A percentile compares a stretch with the other conserved stretches of the same genome.
These are phyloP conservation scores for Mycoemilia scoparia DNA, from an alignment of 192 early-diverging fungal species.

Conservation along the genomic window DNA sequence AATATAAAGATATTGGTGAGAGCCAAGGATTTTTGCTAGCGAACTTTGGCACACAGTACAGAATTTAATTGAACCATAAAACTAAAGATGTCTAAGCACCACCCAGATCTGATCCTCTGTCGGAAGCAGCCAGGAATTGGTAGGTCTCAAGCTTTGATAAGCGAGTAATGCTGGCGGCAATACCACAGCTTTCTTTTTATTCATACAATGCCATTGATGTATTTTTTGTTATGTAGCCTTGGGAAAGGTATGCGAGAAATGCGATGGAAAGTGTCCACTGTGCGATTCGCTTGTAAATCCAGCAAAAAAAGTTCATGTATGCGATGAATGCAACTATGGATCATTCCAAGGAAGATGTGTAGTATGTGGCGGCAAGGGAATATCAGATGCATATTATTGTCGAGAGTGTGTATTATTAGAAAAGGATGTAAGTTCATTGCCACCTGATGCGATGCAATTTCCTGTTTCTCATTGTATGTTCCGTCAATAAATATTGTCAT, in stretches of 20 bases:
- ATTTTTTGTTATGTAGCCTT: constrained; percentile 11
- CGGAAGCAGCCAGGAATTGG: constrained; percentile 83
- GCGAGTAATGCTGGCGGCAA: constrained; percentile 1
- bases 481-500: neutral
- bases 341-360: constrained; percentile 78
- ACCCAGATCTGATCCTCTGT: constrained; percentile 88
- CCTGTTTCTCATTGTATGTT: neutral
- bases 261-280: constrained; percentile 86
- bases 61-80: too few relatives aligned
- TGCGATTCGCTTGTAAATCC: constrained; percentile 92
- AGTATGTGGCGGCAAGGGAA: constrained; percentile 70
- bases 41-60: too few relatives aligned
- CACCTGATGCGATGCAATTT: neutral
- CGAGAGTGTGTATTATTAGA: constrained; percentile 76
- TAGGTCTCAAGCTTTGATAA: constrained; percentile 6
- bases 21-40: too few relatives aligned
- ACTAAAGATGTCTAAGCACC: constrained; percentile 52
- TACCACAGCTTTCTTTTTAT: constrained; percentile 4
- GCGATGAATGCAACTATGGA: constrained; percentile 95
- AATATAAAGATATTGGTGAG: too few relatives aligned
- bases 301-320: constrained; percentile 74
- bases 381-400: constrained; percentile 92
- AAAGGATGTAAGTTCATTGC: constrained; percentile 50
- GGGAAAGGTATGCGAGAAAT: constrained; percentile 26
- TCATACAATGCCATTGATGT: too few relatives aligned